Evolutionary conservation across 768 basidiomycete genomes (phyloP).

Genomic region (Dioszegia hungarica): DNA sequence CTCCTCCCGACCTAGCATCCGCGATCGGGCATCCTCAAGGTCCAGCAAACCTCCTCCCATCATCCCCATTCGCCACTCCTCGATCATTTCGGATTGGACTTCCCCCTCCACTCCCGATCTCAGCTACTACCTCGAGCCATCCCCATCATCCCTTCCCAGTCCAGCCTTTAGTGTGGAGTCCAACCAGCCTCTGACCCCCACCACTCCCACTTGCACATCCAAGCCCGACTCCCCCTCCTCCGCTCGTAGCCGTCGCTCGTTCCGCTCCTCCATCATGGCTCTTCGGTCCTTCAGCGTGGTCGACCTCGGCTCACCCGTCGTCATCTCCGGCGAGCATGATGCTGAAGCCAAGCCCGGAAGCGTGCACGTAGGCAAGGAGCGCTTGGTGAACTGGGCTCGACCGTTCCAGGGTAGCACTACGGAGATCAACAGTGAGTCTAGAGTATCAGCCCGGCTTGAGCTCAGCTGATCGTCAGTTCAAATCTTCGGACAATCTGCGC

Average conservation of each 20-base stretch:
- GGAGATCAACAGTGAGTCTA: not conserved
- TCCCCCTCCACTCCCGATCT: not conserved
- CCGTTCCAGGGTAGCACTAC: not conserved
- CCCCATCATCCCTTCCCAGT: not conserved
- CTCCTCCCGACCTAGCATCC: not conserved
- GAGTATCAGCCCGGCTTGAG: not conserved
- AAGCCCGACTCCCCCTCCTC: not conserved
- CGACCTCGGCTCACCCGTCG: not conserved
- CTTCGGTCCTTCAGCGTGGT: not conserved
- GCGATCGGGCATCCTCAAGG: not conserved
- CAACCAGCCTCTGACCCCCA: not conserved
- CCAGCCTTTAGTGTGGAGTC: not conserved
- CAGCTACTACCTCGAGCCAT: not conserved
- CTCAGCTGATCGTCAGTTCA: conserved; percentile 12
- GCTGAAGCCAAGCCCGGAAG: not conserved
- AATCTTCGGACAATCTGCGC: conserved; percentile 29
- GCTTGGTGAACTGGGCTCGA: not conserved
- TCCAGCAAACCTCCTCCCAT: not conserved
- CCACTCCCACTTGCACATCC: not conserved
- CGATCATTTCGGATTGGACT: not conserved
- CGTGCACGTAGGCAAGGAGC: not conserved
- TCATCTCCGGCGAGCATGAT: not conserved
- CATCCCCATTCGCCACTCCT: not conserved
- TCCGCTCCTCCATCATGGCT: not conserved
- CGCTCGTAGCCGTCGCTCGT: not conserved